Base-by-base conservation (phyloP, 352 stramenopile species). In the Phytophthora litchii region DNA sequence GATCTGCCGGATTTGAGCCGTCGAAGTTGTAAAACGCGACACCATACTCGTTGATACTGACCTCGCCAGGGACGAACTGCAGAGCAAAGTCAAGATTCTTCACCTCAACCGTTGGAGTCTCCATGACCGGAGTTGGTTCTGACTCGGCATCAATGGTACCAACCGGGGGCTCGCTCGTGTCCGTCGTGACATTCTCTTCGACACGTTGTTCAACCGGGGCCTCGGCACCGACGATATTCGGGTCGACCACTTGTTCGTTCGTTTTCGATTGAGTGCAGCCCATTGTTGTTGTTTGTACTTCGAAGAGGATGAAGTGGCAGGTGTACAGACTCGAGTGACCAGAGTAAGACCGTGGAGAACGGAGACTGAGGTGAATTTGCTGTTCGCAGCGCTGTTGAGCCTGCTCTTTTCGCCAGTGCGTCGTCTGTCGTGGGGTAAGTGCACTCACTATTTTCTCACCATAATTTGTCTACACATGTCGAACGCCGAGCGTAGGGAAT, bases 11-110 rank as follows among this genome's bases (percentile, higher is more conserved):
- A 55, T 82, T 74, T 3, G 41, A 70, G 41, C 64, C 73, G 51
- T 79, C 68, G 48, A 83, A 88, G 50, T 81, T 80, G 80, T 89
- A 89, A 54, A 74, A 88, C 12, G 74, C 77, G 9, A 88, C 62
- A 43, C 72, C 74, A 47, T 77, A 72, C 49, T 88, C 80, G 43
- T 72, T 75, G 41, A 78, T 62, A 9, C 51, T 69, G n/a, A 85
- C 69, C 13, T 78, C 75, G 2, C 59, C 56, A 6, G 67, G 54
- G n/a, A 62, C 54, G 48, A 89, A 89, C 34, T 72, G 55, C 6
- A 83, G 57, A 5, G 49, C 52, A 3, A 55, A 53, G 47, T 55
- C 56, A 20, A 3, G 29, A 34, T 43, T 61, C 23, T 65, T 72
- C 41, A 60, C 56, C 23, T 73, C 51, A 10, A 62, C 59, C 3